phyloP scores from a whole-genome alignment of 768 basidiomycete species.

The Dioszegia hungarica region DNA sequence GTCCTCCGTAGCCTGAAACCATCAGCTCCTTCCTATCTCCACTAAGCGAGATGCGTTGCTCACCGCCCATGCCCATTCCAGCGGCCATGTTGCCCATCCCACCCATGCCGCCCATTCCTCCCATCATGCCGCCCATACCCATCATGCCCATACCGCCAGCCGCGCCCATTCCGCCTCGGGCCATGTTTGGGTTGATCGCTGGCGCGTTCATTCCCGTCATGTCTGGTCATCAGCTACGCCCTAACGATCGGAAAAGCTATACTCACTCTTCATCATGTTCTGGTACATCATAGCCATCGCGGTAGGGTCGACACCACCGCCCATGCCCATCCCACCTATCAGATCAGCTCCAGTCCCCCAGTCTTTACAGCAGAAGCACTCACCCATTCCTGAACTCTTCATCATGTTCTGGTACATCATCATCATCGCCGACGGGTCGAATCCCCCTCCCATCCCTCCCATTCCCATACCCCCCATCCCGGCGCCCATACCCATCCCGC shows the following conservation, averaged over 20 bases:
- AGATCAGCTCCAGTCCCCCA: constrained; percentile 13
- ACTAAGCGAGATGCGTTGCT: not conserved
- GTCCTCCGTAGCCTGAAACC: constrained; percentile 8
- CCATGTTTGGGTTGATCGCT: constrained; percentile 44
- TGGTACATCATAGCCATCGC: constrained; percentile 89
- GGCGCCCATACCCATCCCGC: constrained; percentile 58
- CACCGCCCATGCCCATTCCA: constrained; percentile 13
- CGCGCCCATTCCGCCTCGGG: constrained; percentile 39
- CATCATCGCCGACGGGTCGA: constrained; percentile 86
- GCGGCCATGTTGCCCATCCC: not conserved
- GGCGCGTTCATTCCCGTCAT: constrained; percentile 40
- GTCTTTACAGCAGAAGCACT: not conserved
- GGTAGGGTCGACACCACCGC: constrained; percentile 70
- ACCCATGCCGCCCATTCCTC: constrained; percentile 15
- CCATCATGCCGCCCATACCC: constrained; percentile 31
- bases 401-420: constrained; percentile 87
- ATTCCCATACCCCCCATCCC: constrained; percentile 52
- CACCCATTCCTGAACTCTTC: constrained; percentile 29
- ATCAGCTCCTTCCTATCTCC: not conserved
- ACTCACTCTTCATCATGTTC: constrained; percentile 61
- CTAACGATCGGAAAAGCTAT: not conserved
- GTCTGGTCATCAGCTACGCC: constrained; percentile 13
- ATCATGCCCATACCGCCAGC: constrained; percentile 43
- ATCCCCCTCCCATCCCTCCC: constrained; percentile 43
- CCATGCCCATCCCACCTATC: constrained; percentile 29